Evolutionary conservation across 2,329 filamentous ascomycete genomes (phyloP).

Genomic region (Paraphaeosphaeria minitans): DNA sequence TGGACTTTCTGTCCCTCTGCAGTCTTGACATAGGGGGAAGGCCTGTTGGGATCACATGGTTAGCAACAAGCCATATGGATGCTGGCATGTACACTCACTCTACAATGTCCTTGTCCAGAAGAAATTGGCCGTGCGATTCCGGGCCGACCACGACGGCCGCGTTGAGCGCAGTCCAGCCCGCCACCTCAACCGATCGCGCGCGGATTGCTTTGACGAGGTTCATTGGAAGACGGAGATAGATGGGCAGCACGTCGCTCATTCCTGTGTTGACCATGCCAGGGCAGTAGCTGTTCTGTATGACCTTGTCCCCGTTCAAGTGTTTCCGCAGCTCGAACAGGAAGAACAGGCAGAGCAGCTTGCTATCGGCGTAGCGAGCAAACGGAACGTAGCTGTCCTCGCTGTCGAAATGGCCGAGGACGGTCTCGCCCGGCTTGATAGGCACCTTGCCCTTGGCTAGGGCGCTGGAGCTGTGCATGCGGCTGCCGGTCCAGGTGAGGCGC

Average conservation of each 20-base stretch:
- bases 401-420: constrained; percentile 12
- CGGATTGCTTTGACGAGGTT: constrained; percentile 11
- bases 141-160: constrained; percentile 9
- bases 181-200: constrained; percentile 9
- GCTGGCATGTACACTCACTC: constrained; percentile 9
- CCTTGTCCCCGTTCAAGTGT: constrained; percentile 6
- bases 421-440: constrained; percentile 5
- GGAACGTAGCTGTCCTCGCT: constrained; percentile 9
- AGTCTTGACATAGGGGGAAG: constrained; percentile 34
- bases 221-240: constrained; percentile 11
- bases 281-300: constrained; percentile 12
- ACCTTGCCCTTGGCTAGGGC: constrained; percentile 6
- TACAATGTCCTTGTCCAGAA: constrained; percentile 6
- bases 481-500: constrained; percentile 11
- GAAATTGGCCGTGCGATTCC: constrained; percentile 11
- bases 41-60: constrained; percentile 9
- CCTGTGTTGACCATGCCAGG: constrained; percentile 10
- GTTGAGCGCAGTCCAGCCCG: constrained; percentile 12
- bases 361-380: constrained; percentile 9
- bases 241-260: constrained; percentile 13
- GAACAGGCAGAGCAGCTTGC: constrained; percentile 11
- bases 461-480: constrained; percentile 3
- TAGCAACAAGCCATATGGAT: neutral
- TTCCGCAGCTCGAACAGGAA: constrained; percentile 13
- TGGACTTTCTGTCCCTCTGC: constrained; percentile 37